These are phyloP conservation scores for Immersiporthe knoxdaviesiana DNA, from an alignment of 2,329 filamentous ascomycete genomes.

Conservation along the genomic window DNA sequence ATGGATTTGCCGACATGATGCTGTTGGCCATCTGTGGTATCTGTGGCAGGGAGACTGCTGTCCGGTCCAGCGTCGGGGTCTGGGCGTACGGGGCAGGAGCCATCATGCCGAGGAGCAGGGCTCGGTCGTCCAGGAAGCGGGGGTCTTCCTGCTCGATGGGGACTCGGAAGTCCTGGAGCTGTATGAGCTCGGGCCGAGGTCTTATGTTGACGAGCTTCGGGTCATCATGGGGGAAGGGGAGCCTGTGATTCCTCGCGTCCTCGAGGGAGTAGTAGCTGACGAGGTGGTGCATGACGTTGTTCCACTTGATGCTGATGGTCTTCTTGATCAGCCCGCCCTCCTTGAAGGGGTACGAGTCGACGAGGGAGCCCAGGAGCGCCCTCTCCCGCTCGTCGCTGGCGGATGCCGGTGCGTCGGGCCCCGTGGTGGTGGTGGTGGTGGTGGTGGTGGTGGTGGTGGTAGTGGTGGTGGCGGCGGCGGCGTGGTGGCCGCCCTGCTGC, in stretches of 20 bases:
- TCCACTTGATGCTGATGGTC: slow-evolving; percentile 79
- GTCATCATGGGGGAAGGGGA: slow-evolving; percentile 62
- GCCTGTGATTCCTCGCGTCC: slow-evolving; percentile 68
- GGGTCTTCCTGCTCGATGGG: slow-evolving; percentile 64
- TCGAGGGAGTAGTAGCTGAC: slow-evolving; percentile 87
- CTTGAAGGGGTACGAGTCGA: slow-evolving; percentile 92
- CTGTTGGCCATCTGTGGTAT: slow-evolving; percentile 23
- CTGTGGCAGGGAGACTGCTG: slow-evolving; percentile 20
- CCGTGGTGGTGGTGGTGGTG: slow-evolving; percentile 19
- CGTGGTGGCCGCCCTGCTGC: slow-evolving; percentile 31
- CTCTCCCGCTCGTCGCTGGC: slow-evolving; percentile 40
- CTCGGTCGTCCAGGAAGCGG: slow-evolving; percentile 29
- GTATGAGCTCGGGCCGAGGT: slow-evolving; percentile 61
- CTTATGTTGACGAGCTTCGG: slow-evolving; percentile 52
- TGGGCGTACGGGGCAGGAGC: slow-evolving; percentile 9
- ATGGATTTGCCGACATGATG: slow-evolving; percentile 20
- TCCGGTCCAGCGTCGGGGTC: slow-evolving; percentile 21
- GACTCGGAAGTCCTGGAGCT: slow-evolving; percentile 67
- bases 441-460: slow-evolving; percentile 34
- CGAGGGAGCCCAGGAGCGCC: slow-evolving; percentile 73
- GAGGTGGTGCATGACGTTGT: slow-evolving; percentile 78
- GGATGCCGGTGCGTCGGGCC: slow-evolving; percentile 20
- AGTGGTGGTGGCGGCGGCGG: slow-evolving; percentile 1
- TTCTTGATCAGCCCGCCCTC: slow-evolving; percentile 84
- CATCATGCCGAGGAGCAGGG: slow-evolving; percentile 23